Evolutionary conservation across 192 early-diverging fungal genomes (phyloP).

Genomic region (Gaertneriomyces semiglobifer): DNA sequence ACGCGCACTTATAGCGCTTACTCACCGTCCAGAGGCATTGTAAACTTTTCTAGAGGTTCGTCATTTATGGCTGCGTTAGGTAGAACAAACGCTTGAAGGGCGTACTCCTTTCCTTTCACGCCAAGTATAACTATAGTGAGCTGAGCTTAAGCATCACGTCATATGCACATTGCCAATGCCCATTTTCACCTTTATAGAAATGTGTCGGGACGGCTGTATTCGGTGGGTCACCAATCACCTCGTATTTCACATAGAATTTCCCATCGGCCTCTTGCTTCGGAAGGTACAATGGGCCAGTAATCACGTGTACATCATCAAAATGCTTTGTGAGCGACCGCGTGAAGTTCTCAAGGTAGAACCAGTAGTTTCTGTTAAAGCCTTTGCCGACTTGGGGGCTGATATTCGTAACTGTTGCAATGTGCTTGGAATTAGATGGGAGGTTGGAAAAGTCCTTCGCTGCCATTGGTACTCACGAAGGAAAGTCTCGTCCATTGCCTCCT

Average conservation of each 20-base stretch:
- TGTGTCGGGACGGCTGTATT: slow-evolving; percentile 89
- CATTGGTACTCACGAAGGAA: slow-evolving; percentile 52
- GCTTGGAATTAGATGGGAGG: not conserved
- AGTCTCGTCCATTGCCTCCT: slow-evolving; percentile 78
- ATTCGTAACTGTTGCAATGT: slow-evolving; percentile 32
- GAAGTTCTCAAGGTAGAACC: slow-evolving; percentile 84
- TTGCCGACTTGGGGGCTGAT: slow-evolving; percentile 40
- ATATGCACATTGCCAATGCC: not conserved
- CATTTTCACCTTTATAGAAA: slow-evolving; percentile 70
- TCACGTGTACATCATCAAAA: slow-evolving; percentile 81
- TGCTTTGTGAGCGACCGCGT: slow-evolving; percentile 63
- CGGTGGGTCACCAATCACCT: slow-evolving; percentile 84
- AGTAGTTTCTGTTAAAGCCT: slow-evolving; percentile 92
- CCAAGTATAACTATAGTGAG: slow-evolving; percentile 62
- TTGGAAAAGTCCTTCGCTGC: not conserved
- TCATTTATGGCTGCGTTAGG: slow-evolving; percentile 73
- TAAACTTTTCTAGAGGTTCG: slow-evolving; percentile 64
- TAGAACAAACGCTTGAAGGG: slow-evolving; percentile 73
- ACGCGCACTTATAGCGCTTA: not conserved
- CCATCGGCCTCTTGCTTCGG: slow-evolving; percentile 65
- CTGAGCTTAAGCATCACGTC: not conserved
- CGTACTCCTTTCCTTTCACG: slow-evolving; percentile 42
- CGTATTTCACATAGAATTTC: slow-evolving; percentile 67
- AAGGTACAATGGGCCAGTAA: slow-evolving; percentile 84
- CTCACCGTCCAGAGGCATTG: slow-evolving; percentile 71